A percentile compares a stretch with the other conserved stretches of the same genome.
These are phyloP conservation scores for Wilcoxina mikolae DNA, from an alignment of 495 filamentous ascomycete species.

Conservation along the genomic window DNA sequence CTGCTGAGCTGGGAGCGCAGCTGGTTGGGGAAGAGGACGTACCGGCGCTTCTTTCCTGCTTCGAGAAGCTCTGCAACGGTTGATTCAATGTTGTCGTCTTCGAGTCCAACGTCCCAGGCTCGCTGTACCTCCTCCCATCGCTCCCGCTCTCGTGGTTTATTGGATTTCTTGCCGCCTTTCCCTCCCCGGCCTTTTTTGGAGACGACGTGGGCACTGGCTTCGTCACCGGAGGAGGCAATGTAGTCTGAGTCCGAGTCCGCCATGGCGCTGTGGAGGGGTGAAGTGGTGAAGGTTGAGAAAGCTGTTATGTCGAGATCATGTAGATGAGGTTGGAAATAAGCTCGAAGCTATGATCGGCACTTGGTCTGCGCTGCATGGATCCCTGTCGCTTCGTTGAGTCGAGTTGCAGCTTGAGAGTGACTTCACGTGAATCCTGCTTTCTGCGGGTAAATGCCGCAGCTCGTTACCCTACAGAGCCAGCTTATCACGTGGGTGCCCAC, in stretches of 20 bases:
- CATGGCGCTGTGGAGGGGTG: conserved; percentile 32
- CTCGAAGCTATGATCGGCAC: too few species aligned
- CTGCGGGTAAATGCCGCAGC: too few species aligned
- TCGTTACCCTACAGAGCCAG: too few species aligned
- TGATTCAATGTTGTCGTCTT: conserved; percentile 59
- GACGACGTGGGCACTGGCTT: conserved; percentile 40
- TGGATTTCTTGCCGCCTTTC: conserved; percentile 8
- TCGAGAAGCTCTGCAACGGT: conserved; percentile 55
- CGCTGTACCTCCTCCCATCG: conserved; percentile 44
- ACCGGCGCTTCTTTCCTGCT: conserved; percentile 63
- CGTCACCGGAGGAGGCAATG: conserved; percentile 64
- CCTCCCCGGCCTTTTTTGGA: conserved; percentile 6
- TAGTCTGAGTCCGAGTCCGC: conserved; percentile 76
- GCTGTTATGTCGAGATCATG: too few species aligned
- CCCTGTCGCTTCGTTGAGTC: too few species aligned
- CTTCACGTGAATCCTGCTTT: too few species aligned
- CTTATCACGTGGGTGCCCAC: too few species aligned
- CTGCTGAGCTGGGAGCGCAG: neutral
- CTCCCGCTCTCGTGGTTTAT: conserved; percentile 30
- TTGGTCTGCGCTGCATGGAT: too few species aligned
- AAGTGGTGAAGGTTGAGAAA: too few species aligned
- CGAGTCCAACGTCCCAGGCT: conserved; percentile 52
- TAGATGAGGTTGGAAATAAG: too few species aligned
- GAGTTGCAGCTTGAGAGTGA: too few species aligned
- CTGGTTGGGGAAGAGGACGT: neutral